Evolutionary conservation across 225 moss, liverwort and hornwort species (phyloP), one percentile per base, ranked within the genome.

Genomic region (Marchantia polymorpha): DNA sequence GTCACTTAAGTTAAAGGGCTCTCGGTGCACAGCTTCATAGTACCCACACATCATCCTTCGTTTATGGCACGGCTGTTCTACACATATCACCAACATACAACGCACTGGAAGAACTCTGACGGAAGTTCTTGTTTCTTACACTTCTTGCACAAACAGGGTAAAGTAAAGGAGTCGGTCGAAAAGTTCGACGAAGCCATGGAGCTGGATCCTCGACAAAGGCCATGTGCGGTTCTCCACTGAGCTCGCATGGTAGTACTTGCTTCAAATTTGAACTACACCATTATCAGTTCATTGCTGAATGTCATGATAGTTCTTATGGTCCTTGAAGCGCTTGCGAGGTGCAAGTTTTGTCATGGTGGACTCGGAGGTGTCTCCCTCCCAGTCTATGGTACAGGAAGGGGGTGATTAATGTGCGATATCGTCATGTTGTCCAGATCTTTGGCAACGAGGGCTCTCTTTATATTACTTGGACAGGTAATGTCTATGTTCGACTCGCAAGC

Each of bases 391-490:
- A 39, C 10, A 67, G 20, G 39, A 49, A 10, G 15, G 10, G 23
- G 0, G 0, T 71, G 23, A 71, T 10, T n/a, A 22, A 5, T 6
- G 71, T 71, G 2, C n/a, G n/a, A 50, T 7, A 12, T 23, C 31
- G 8, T 54, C 27, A 58, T 58, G 31, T 76, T 46, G 60, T 88
- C 82, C 86, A 96, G 96, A 97, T 89, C 88, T 97, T 61, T 97
- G 96, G 96, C 96, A 97, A 83, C 88, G 96, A 20, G 96, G 96
- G 17, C 89, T 97, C 52, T 92, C 94, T 67, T 81, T 97, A 47
- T 97, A 94, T 80, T 97, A 97, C 70, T 82, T 90, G 9, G 87
- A 92, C 76, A 89, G 91, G 96, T 96, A 86, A 67, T 52, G 9
- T 22, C 72, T 10, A 14, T 55, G 20, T 31, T 0, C 50, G 51